These are phyloP conservation scores for Metschnikowia cubensis DNA, from an alignment of 805 yeast genomes.

Conservation along the genomic window DNA sequence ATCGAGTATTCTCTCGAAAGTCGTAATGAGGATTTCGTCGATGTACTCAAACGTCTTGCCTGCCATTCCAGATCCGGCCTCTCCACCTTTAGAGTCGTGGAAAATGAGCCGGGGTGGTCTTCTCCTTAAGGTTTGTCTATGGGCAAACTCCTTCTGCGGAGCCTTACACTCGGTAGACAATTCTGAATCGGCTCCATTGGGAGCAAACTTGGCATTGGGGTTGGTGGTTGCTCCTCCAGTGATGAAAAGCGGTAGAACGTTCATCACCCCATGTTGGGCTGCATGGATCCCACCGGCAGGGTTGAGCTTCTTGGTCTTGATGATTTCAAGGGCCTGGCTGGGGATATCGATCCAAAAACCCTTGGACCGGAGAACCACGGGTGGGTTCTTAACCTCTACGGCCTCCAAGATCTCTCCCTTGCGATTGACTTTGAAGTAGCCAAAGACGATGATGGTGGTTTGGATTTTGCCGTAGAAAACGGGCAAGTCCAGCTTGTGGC, in stretches of 20 bases:
- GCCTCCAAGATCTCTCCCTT: slow-evolving; percentile 82
- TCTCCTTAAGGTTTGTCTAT: slow-evolving; percentile 61
- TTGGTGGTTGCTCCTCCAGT: slow-evolving; percentile 58
- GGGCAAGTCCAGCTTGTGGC: slow-evolving; percentile 42
- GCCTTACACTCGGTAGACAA: slow-evolving; percentile 94
- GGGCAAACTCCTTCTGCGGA: slow-evolving; percentile 92
- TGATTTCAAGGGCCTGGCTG: slow-evolving; percentile 50
- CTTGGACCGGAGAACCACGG: slow-evolving; percentile 59
- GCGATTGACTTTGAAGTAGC: slow-evolving; percentile 83
- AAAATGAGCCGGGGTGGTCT: slow-evolving; percentile 87
- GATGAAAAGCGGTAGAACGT: slow-evolving; percentile 68
- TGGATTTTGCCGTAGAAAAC: slow-evolving; percentile 72
- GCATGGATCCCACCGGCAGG: slow-evolving; percentile 95
- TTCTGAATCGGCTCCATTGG: slow-evolving; percentile 46
- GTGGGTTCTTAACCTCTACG: slow-evolving; percentile 88
- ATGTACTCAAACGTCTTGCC: slow-evolving; percentile 76
- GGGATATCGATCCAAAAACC: slow-evolving; percentile 96
- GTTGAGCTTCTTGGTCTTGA: slow-evolving; percentile 55
- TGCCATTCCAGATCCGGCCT: slow-evolving; percentile 73
- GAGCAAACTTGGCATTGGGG: slow-evolving; percentile 28
- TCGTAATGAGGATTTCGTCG: slow-evolving; percentile 58
- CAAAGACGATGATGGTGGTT: slow-evolving; percentile 79
- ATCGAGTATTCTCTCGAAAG: slow-evolving; percentile 52
- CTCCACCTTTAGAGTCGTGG: slow-evolving; percentile 80
- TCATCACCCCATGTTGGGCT: slow-evolving; percentile 86